A percentile compares a stretch with the other conserved stretches of the same genome.
phyloP scores from a whole-genome alignment of 2,329 filamentous ascomycete species.

The Paradendryphiella salina region DNA sequence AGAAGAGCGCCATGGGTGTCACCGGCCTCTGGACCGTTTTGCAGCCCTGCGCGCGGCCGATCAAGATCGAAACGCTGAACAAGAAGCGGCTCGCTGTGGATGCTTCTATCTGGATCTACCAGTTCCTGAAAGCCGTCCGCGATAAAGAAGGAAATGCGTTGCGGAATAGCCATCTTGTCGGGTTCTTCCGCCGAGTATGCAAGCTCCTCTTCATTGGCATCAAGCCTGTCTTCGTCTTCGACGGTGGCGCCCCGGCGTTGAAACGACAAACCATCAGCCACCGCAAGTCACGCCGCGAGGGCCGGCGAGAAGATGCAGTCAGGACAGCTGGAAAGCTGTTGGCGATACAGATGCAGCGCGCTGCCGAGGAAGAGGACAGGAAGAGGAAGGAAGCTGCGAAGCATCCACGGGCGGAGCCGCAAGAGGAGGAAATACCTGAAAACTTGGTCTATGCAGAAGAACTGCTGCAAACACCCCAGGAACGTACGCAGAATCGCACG shows the following conservation, averaged over 20 bases:
- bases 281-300: conserved; percentile 79
- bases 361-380: conserved; percentile 80
- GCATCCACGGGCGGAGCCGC: conserved; percentile 51
- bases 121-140: conserved; percentile 97
- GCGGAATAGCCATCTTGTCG: conserved; percentile 92
- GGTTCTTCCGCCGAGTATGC: conserved; percentile 97
- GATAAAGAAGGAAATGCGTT: conserved; percentile 98
- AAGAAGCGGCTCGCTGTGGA: conserved; percentile 95
- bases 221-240: conserved; percentile 95
- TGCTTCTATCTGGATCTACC: conserved; percentile 99
- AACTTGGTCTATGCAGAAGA: conserved; percentile 91
- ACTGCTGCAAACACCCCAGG: conserved; percentile 74
- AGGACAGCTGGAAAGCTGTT: conserved; percentile 88
- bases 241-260: conserved; percentile 86
- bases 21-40: conserved; percentile 96
- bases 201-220: conserved; percentile 97
- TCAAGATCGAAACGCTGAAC: conserved; percentile 94
- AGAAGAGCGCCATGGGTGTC: conserved; percentile 74
- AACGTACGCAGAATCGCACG: conserved; percentile 71
- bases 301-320: conserved; percentile 87
- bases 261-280: conserved; percentile 88
- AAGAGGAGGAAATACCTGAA: conserved; percentile 72
- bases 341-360: conserved; percentile 89
- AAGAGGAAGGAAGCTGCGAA: conserved; percentile 58
- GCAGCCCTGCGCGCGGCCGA: conserved; percentile 91